phyloP scores from a whole-genome alignment of 345 rosid genomes.

The Acer yangbiense region DNA sequence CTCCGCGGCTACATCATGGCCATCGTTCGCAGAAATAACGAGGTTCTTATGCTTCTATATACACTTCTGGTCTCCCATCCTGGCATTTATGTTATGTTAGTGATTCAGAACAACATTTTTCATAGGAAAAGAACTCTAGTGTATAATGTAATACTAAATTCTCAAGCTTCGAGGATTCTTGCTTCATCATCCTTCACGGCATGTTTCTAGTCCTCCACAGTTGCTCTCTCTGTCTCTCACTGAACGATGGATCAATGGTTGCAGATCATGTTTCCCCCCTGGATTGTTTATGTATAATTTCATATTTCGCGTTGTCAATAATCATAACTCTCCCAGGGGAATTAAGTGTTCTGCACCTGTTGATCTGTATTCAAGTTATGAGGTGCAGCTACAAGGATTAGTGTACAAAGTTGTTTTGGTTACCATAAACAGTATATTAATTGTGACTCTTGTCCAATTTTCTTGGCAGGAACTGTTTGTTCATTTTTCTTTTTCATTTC shows the following conservation, averaged over 20 bases:
- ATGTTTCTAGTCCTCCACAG: neutral
- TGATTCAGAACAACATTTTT: neutral
- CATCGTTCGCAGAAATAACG: slow-evolving; percentile 22
- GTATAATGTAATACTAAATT: too few relatives aligned
- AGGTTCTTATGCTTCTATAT: slow-evolving; percentile 19
- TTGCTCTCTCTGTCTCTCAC: neutral
- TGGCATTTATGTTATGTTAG: neutral
- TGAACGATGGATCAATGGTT: slow-evolving; percentile 4
- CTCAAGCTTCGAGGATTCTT: neutral
- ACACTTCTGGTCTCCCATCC: neutral
- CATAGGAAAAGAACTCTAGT: neutral
- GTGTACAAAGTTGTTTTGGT: neutral
- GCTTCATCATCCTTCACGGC: neutral
- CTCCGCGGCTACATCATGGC: slow-evolving; percentile 26
- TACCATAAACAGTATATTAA: neutral
- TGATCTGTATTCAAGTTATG: neutral
- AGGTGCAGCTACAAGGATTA: neutral
- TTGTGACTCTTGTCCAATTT: neutral
- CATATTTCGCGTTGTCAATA: neutral
- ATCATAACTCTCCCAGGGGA: neutral
- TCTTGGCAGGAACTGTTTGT: slow-evolving; percentile 1
- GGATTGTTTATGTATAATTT: neutral
- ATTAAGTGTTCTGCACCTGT: neutral
- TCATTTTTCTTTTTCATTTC: neutral
- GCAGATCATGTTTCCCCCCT: neutral